phyloP scores from a whole-genome alignment of 179 eudicot species.

The Carnegiea gigantea region DNA sequence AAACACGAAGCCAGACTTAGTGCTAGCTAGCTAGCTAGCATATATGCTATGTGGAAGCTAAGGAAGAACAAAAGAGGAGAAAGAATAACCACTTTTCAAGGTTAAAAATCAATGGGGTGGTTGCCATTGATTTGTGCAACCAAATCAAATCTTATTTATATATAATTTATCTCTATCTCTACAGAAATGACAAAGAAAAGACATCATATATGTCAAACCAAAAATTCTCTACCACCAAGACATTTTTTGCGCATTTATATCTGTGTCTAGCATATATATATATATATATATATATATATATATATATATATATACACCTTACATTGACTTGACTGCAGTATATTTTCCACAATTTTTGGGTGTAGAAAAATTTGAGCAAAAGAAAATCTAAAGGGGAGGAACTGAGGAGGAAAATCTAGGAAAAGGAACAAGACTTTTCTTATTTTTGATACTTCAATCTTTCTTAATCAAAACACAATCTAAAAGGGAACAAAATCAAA shows the following conservation, averaged over 20 bases:
- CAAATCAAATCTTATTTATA: not conserved
- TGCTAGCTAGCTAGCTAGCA: not conserved
- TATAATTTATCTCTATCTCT: not conserved
- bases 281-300: conserved; percentile 15
- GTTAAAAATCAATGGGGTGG: conserved; percentile 13
- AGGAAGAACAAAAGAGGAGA: conserved; percentile 3
- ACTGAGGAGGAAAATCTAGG: too few species aligned
- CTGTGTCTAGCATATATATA: conserved; percentile 15
- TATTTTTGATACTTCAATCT: too few species aligned
- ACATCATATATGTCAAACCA: conserved; percentile 25
- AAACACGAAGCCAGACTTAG: not conserved
- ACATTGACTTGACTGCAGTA: conserved; percentile 23
- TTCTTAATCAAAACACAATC: too few species aligned
- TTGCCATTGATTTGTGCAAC: conserved; percentile 1
- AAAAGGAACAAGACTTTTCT: not conserved
- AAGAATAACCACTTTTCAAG: conserved; percentile 21
- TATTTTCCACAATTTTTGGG: conserved; percentile 29
- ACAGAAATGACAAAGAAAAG: conserved; percentile 21
- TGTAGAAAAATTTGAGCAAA: too few species aligned
- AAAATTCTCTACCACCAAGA: conserved; percentile 30
- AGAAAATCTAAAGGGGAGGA: too few species aligned
- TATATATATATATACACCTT: too few species aligned
- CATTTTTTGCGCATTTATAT: conserved; percentile 8
- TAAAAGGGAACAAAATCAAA: not conserved
- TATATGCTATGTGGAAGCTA: too few species aligned